Conservation (phyloP, 805 yeast species). For the Lipomyces sp. region DNA sequence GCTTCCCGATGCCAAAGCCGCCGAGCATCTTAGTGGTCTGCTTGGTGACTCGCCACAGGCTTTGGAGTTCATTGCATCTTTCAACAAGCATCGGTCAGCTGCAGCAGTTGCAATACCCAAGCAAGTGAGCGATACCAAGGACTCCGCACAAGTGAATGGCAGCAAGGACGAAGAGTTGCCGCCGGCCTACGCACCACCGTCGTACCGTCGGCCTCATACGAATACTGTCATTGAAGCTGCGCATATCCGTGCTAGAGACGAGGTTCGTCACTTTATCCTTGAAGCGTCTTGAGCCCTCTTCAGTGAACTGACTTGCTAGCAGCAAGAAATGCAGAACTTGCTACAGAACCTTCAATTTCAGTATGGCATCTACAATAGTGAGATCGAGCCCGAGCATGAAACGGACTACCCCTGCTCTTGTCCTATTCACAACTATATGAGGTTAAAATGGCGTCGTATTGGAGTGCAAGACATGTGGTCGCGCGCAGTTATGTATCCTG, state of each 20-base stretch:
- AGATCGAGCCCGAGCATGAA: constrained; percentile 2
- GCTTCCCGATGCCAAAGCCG: not conserved
- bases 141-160: not conserved
- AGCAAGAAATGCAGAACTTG: constrained; percentile 1
- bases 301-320: not conserved
- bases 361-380: not conserved
- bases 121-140: not conserved
- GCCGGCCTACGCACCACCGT: constrained; percentile 2
- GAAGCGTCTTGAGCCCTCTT: constrained; percentile 1
- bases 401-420: not conserved
- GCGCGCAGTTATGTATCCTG: constrained; percentile 1
- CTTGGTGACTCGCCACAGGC: not conserved
- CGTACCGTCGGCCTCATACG: not conserved
- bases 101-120: not conserved
- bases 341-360: not conserved
- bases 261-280: constrained; percentile 1
- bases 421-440: not conserved
- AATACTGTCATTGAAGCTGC: not conserved
- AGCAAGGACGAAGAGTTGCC: not conserved
- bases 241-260: not conserved
- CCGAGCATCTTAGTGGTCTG: not conserved
- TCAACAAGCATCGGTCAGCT: constrained; percentile 1
- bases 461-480: not conserved
- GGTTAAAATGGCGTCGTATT: not conserved
- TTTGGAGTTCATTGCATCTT: not conserved